Percentiles rank a stretch among this genome's conserved stretches.
Evolutionary conservation across 2,329 filamentous ascomycete genomes (phyloP).

Genomic region (Aphanocladium album): DNA sequence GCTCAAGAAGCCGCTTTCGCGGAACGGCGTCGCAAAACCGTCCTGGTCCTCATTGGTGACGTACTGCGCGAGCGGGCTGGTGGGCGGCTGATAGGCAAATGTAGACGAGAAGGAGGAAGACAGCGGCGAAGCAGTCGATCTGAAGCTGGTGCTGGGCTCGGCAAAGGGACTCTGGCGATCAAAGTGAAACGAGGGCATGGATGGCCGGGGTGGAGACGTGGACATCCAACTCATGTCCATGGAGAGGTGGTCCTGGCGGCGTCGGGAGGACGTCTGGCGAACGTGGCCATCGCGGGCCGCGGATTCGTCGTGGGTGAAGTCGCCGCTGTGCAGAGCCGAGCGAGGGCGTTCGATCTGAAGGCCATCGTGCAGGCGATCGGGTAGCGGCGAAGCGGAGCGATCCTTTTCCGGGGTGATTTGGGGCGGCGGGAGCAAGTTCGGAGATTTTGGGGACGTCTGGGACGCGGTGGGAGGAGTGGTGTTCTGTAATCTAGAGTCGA

Average conservation of each 20-base stretch:
- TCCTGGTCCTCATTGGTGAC: slow-evolving; percentile 73
- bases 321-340: slow-evolving; percentile 66
- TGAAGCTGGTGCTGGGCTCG: slow-evolving; percentile 32
- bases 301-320: slow-evolving; percentile 49
- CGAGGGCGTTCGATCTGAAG: slow-evolving; percentile 73
- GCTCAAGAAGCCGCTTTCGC: slow-evolving; percentile 44
- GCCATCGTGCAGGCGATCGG: slow-evolving; percentile 47
- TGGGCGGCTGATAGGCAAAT: slow-evolving; percentile 82
- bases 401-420: slow-evolving; percentile 44
- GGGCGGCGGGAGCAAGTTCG: slow-evolving; percentile 40
- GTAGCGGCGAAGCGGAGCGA: slow-evolving; percentile 22
- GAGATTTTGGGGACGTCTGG: slow-evolving; percentile 29
- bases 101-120: slow-evolving; percentile 71
- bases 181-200: slow-evolving; percentile 38
- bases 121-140: slow-evolving; percentile 52
- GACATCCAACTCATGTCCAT: slow-evolving; percentile 41
- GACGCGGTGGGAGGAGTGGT: slow-evolving; percentile 20
- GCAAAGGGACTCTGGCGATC: slow-evolving; percentile 29
- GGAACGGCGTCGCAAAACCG: slow-evolving; percentile 46
- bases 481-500: slow-evolving; percentile 33
- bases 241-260: slow-evolving; percentile 16
- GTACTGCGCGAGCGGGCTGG: slow-evolving; percentile 85
- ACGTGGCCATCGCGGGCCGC: slow-evolving; percentile 12
- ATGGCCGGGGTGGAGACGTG: slow-evolving; percentile 53
- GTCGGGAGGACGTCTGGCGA: slow-evolving; percentile 17